These are phyloP conservation scores for Solanum chacoense DNA, from an alignment of 305 asterid species.

Conservation along the genomic window DNA sequence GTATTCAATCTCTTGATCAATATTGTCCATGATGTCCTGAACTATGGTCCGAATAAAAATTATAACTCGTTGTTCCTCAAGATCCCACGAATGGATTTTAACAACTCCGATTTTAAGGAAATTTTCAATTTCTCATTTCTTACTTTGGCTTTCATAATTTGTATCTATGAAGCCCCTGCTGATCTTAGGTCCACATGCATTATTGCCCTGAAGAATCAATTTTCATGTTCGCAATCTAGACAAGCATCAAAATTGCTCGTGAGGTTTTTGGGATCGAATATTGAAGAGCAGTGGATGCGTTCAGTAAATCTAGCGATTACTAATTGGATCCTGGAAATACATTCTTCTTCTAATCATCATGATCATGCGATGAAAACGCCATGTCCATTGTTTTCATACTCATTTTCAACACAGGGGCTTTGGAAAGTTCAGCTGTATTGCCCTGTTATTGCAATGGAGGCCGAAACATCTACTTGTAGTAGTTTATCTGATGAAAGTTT, in stretches of 20 bases:
- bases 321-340: conserved; percentile 41
- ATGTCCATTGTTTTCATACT: conserved; percentile 51
- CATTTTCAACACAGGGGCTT: conserved; percentile 39
- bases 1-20: conserved; percentile 19
- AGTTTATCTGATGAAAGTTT: conserved; percentile 33
- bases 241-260: conserved; percentile 30
- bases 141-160: conserved; percentile 43
- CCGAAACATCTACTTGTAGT: conserved; percentile 28
- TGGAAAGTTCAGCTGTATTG: conserved; percentile 85
- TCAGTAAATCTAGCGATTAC: conserved; percentile 73
- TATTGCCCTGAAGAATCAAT: conserved; percentile 25
- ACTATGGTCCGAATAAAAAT: conserved; percentile 27
- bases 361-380: conserved; percentile 18
- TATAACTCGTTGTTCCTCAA: conserved; percentile 6
- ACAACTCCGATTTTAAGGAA: conserved; percentile 14
- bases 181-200: conserved; percentile 29
- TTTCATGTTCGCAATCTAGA: conserved; percentile 40
- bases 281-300: conserved; percentile 16
- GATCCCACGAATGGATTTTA: conserved; percentile 20
- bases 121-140: conserved; percentile 60
- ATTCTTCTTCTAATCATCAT: conserved; percentile 5
- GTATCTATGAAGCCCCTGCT: conserved; percentile 66
- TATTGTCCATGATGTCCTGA: conserved; percentile 37
- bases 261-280: neutral
- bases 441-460: conserved; percentile 67